Conservation (phyloP, 352 stramenopile species). For the Elongisporangium undulatum region DNA sequence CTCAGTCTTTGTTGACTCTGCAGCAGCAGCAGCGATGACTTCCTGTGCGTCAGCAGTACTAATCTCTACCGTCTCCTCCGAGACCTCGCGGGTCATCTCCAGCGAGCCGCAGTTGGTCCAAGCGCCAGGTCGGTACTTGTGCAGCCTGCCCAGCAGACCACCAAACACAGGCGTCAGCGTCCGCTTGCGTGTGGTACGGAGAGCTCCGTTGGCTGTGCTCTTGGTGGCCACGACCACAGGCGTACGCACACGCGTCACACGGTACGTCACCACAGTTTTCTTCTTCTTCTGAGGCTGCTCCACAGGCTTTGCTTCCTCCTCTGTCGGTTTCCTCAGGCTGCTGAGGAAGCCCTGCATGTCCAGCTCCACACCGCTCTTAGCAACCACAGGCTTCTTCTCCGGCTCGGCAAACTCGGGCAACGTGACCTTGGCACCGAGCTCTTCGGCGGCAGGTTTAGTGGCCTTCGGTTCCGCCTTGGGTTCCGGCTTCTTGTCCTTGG, state of each 20-base stretch:
- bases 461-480: slow-evolving; percentile 18
- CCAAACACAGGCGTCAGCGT: slow-evolving; percentile 24
- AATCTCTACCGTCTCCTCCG: background rate
- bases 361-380: slow-evolving; percentile 31
- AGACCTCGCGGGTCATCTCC: slow-evolving; percentile 17
- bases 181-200: slow-evolving; percentile 12
- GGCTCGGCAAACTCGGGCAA: slow-evolving; percentile 5
- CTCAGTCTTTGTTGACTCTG: slow-evolving; percentile 4
- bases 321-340: slow-evolving; percentile 48
- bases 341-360: slow-evolving; percentile 65
- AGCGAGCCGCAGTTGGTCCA: slow-evolving; percentile 21
- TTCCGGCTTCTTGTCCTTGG: slow-evolving; percentile 26
- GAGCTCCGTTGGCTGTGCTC: slow-evolving; percentile 1
- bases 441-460: slow-evolving; percentile 3
- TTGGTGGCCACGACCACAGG: slow-evolving; percentile 1
- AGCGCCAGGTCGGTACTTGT: slow-evolving; percentile 15
- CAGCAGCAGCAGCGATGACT: background rate
- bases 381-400: slow-evolving; percentile 5
- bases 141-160: slow-evolving; percentile 29
- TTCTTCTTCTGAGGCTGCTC: slow-evolving; percentile 13
- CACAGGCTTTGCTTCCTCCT: background rate
- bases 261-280: slow-evolving; percentile 33
- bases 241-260: slow-evolving; percentile 12
- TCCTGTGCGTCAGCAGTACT: background rate
- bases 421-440: slow-evolving; percentile 11